A percentile compares a stretch with the other conserved stretches of the same genome.
These are phyloP conservation scores for Citrus mangshanensis DNA, from an alignment of 345 rosid species.

Conservation along the genomic window DNA sequence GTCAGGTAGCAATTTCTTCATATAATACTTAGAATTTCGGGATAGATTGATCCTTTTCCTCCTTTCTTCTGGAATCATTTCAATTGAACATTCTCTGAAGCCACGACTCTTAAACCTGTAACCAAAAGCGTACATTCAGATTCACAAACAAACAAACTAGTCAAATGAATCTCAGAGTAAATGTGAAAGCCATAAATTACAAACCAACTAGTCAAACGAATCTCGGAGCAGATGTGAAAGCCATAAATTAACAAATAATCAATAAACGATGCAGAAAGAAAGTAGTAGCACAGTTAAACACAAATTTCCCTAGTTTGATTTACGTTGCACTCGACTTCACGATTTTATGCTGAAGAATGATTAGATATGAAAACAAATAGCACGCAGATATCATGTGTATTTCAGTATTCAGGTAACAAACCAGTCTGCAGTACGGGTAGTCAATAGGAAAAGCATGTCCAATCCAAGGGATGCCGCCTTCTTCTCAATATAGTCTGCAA, in stretches of 20 bases:
- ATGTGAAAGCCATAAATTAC: background rate
- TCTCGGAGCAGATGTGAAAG: background rate
- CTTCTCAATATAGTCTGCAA: conserved; percentile 86
- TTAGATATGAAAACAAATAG: background rate
- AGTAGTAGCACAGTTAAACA: background rate
- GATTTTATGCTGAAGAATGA: background rate
- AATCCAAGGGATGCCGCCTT: conserved; percentile 71
- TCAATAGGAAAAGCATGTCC: conserved; percentile 71
- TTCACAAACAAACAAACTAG: background rate
- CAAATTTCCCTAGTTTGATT: background rate
- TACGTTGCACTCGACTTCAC: background rate
- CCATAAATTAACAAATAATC: background rate
- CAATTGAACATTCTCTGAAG: conserved; percentile 69
- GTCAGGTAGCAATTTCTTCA: conserved; percentile 73
- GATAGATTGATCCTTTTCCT: conserved; percentile 72
- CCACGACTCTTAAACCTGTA: conserved; percentile 81
- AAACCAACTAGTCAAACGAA: background rate
- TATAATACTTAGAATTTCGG: conserved; percentile 78
- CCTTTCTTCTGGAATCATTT: conserved; percentile 66
- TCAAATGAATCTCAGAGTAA: background rate
- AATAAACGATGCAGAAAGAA: background rate
- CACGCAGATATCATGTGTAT: background rate
- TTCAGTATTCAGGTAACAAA: conserved; percentile 24
- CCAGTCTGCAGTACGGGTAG: conserved; percentile 96
- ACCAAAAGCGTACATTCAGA: background rate